phyloP scores from a whole-genome alignment of 345 rosid genomes.

The Rubroshorea leprosula region DNA sequence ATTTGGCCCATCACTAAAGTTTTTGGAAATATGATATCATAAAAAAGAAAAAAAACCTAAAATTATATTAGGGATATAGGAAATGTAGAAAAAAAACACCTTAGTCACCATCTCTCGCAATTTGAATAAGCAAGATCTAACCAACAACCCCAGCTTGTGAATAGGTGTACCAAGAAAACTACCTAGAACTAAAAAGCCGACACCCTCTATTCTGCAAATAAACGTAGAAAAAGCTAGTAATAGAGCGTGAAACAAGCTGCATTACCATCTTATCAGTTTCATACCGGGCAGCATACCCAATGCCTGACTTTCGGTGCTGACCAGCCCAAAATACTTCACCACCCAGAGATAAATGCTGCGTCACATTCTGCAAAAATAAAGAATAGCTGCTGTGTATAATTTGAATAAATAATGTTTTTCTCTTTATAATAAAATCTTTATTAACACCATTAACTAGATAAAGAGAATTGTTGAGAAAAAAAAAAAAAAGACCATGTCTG shows the following conservation, averaged over 20 bases:
- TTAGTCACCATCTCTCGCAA: not conserved
- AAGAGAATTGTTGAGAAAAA: not conserved
- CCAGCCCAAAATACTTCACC: constrained; percentile 98
- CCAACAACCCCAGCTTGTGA: not conserved
- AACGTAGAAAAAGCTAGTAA: constrained; percentile 4
- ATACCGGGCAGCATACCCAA: constrained; percentile 92
- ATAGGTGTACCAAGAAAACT: not conserved
- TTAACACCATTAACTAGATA: not conserved
- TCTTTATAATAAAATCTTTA: not conserved
- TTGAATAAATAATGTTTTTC: too few species aligned
- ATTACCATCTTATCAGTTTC: constrained; percentile 91
- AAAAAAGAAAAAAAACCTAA: not conserved
- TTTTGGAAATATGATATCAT: constrained; percentile 6
- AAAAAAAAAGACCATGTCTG: not conserved
- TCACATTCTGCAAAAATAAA: constrained; percentile 58
- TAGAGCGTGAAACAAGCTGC: constrained; percentile 6
- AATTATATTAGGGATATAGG: not conserved
- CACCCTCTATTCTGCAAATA: not conserved
- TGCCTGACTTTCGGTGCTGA: constrained; percentile 88
- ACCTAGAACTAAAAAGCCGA: not conserved
- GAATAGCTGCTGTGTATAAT: not conserved
- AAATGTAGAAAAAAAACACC: not conserved
- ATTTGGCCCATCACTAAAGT: not conserved
- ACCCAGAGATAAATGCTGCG: constrained; percentile 68
- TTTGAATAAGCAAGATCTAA: not conserved